Percentiles rank a stretch among this genome's conserved stretches.
Evolutionary conservation across 2,329 filamentous ascomycete genomes (phyloP).

Genomic region (Aspergillus glaucus): DNA sequence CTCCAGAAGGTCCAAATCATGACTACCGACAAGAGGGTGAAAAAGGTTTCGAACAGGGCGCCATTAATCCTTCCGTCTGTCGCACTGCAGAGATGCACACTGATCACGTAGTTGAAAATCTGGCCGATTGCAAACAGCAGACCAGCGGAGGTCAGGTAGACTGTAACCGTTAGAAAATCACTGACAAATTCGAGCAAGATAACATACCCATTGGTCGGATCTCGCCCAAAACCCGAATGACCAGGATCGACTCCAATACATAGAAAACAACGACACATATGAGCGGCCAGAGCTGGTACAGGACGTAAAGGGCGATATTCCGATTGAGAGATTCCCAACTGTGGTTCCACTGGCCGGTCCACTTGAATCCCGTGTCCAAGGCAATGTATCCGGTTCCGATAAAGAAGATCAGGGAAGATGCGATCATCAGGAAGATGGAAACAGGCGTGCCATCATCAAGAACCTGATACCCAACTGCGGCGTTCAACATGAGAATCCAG

Average conservation of each 20-base stretch:
- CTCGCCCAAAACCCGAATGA: conserved; percentile 81
- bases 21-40: conserved; percentile 77
- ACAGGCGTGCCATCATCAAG: conserved; percentile 86
- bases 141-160: conserved; percentile 68
- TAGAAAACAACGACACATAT: conserved; percentile 86
- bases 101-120: conserved; percentile 93
- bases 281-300: conserved; percentile 85
- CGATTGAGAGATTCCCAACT: conserved; percentile 55
- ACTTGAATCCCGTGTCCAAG: conserved; percentile 82
- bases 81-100: conserved; percentile 80
- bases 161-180: conserved; percentile 28
- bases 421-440: conserved; percentile 68
- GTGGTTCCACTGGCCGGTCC: conserved; percentile 70
- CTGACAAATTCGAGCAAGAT: neutral
- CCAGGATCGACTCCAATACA: conserved; percentile 73
- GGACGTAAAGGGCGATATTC: conserved; percentile 81
- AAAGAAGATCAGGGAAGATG: conserved; percentile 67
- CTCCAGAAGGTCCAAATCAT: conserved; percentile 96
- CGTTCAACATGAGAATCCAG: conserved; percentile 90
- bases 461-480: conserved; percentile 84
- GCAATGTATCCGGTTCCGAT: conserved; percentile 93
- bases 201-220: conserved; percentile 73
- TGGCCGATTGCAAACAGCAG: conserved; percentile 87
- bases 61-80: conserved; percentile 84
- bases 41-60: conserved; percentile 84